phyloP scores from a whole-genome alignment of 768 basidiomycete species.

The Porphyrellus cyaneotinctus region DNA sequence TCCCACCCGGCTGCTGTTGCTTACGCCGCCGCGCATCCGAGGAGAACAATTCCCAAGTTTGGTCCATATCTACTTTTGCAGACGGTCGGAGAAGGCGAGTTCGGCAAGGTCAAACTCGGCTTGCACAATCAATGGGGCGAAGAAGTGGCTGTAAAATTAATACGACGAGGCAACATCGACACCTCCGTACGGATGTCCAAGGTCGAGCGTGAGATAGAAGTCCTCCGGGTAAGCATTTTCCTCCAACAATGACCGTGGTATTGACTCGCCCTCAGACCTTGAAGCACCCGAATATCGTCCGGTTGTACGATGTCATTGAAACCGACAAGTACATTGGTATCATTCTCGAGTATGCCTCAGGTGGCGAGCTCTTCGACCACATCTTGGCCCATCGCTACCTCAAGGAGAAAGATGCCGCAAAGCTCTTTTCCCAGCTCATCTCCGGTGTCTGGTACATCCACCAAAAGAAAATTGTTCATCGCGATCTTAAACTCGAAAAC shows the following conservation, averaged over 20 bases:
- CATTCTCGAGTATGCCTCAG: slow-evolving; percentile 96
- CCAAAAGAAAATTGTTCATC: slow-evolving; percentile 98
- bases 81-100: slow-evolving; percentile 97
- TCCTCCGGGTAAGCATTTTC: slow-evolving; percentile 67
- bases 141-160: slow-evolving; percentile 98
- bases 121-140: slow-evolving; percentile 91
- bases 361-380: slow-evolving; percentile 98
- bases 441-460: slow-evolving; percentile 99
- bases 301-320: slow-evolving; percentile 97
- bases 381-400: slow-evolving; percentile 97
- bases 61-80: slow-evolving; percentile 94
- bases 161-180: slow-evolving; percentile 89
- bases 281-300: slow-evolving; percentile 97
- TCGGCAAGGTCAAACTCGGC: slow-evolving; percentile 98
- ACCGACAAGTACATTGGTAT: slow-evolving; percentile 99
- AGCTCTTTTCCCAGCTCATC: slow-evolving; percentile 95
- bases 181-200: slow-evolving; percentile 84
- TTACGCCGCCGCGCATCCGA: slow-evolving; percentile 78
- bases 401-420: slow-evolving; percentile 89
- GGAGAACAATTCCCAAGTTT: slow-evolving; percentile 87
- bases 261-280: slow-evolving; percentile 56
- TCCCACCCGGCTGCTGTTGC: slow-evolving; percentile 81
- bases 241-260: neutral
- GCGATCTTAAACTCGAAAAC: slow-evolving; percentile 98
- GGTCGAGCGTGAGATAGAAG: slow-evolving; percentile 97